These are phyloP conservation scores for Pelargonium cotyledonis DNA, from an alignment of 441 rosid genomes.

Conservation along the genomic window DNA sequence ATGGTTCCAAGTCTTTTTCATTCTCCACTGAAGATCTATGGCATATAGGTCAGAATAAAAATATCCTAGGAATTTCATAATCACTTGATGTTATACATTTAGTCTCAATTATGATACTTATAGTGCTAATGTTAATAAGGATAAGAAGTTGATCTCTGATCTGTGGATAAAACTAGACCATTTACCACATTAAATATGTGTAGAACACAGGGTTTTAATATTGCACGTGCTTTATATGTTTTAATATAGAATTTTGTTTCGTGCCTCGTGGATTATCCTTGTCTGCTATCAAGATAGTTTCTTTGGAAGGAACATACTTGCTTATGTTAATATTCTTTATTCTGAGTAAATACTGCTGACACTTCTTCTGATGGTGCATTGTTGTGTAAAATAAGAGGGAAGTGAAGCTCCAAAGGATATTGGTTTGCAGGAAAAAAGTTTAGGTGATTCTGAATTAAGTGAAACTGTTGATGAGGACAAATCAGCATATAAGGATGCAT, in stretches of 20 bases:
- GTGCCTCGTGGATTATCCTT: background rate
- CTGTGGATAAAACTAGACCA: background rate
- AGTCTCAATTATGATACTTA: too few relatives aligned
- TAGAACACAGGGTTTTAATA: background rate
- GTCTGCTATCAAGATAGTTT: background rate
- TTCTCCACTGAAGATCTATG: background rate
- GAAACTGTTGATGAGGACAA: conserved; percentile 27
- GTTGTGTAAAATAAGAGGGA: conserved; percentile 30
- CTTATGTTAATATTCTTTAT: background rate
- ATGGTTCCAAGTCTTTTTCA: background rate
- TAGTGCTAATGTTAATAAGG: background rate
- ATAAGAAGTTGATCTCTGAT: background rate
- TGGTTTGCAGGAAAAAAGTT: conserved; percentile 24
- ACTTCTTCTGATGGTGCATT: conserved; percentile 4
- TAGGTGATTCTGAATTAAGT: conserved; percentile 28
- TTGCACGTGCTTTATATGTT: background rate
- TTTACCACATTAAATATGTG: background rate
- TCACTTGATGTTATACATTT: background rate
- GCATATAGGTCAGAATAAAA: background rate
- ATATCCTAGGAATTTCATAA: background rate
- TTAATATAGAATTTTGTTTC: background rate
- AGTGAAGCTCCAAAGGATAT: conserved; percentile 28
- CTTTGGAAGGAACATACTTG: background rate
- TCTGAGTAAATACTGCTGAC: conserved; percentile 11
- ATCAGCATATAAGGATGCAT: conserved; percentile 19